Evolutionary conservation across 768 basidiomycete species (phyloP), one percentile per base, ranked within the genome.

Genomic region (Podaxis sp.): DNA sequence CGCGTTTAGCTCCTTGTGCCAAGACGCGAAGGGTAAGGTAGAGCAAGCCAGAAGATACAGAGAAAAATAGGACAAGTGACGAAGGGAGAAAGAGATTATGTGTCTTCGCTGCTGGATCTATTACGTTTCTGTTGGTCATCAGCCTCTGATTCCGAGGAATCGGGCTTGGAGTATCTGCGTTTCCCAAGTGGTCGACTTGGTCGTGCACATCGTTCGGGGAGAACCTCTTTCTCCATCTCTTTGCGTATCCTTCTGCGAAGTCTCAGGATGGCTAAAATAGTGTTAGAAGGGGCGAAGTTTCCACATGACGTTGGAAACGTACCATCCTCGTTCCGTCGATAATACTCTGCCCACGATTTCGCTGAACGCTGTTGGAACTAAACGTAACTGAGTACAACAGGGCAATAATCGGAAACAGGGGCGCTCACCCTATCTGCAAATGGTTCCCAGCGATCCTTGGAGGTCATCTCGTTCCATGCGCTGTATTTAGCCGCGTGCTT

Each of bases 271-370:
- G 64, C 81, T 81, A 58, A 44, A 33, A 37, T 58, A 56, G 12
- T 49, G 54, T 64, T 8, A 52, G 58, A 15, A 12, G 37, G 10
- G 28, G 15, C 30, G 44, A 36, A 20, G 8, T 3, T 46, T 20
- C 22, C 1, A 46, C 15, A 3, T 6, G 54, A 37, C 46, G 48
- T n/a, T 22, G 58, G 36, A 22, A 52, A 57, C 69, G 60, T 60
- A 87, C 88, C 73, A 62, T 70, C 54, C 70, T 85, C 82, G 64
- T 85, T 74, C 62, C 75, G 76, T 33, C 86, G 78, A 67, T 84
- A 87, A 66, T 81, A 85, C 68, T 88, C 86, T 20, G 75, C 78
- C 88, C 88, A 90, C 6, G 86, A 78, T 67, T 83, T 87, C 2
- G 71, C 70, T 38, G 84, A 77, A 64, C 88, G 77, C 68, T 82